phyloP scores from a whole-genome alignment of 371 early-diverging fungal genomes.

The Mortierella sp. region DNA sequence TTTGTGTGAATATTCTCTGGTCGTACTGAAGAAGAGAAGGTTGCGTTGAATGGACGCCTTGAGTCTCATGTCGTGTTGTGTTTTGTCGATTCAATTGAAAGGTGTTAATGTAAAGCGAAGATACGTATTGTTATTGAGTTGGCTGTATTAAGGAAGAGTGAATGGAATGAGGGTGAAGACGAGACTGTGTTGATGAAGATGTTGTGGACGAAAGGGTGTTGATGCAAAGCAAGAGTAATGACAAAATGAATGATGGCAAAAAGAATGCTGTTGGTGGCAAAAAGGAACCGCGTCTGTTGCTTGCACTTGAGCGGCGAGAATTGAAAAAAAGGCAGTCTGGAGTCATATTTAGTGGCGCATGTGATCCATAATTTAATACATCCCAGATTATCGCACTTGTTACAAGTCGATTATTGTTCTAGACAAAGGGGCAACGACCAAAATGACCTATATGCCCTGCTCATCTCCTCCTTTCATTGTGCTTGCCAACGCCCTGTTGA shows the following conservation, averaged over 20 bases:
- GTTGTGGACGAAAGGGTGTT: neutral
- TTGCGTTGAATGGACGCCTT: slow-evolving; percentile 42
- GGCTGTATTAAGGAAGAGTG: neutral
- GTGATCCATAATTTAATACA: neutral
- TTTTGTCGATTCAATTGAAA: neutral
- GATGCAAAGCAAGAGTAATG: neutral
- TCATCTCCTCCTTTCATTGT: neutral
- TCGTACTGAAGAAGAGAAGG: slow-evolving; percentile 52
- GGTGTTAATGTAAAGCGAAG: neutral
- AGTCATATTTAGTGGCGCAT: neutral
- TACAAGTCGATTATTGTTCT: no score
- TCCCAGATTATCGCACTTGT: no score
- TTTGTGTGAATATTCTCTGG: no score
- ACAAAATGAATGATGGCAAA: neutral
- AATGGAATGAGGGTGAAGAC: neutral
- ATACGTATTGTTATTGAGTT: neutral
- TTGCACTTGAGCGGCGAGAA: neutral
- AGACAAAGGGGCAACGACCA: no score
- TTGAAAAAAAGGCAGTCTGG: neutral
- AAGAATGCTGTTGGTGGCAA: slow-evolving; percentile 3
- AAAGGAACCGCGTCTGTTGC: neutral
- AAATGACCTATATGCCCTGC: no score
- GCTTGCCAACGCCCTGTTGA: neutral
- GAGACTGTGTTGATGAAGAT: neutral
- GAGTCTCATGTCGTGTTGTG: slow-evolving; percentile 34